Conservation (phyloP, 495 filamentous ascomycete genomes). For the Lophiostoma macrostomum region DNA sequence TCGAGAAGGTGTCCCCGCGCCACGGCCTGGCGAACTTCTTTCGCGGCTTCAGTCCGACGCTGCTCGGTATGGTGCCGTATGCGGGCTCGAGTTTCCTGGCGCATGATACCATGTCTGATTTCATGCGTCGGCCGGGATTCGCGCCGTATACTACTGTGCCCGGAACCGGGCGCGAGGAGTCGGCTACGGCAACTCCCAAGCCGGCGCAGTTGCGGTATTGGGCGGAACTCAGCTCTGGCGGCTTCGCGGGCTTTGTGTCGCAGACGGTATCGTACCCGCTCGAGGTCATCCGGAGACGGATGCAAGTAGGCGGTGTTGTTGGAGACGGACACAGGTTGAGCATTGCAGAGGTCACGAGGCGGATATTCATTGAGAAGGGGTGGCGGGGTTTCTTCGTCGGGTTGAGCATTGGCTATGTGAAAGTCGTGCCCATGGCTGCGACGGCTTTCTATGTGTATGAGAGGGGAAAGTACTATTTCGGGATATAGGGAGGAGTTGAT, state of each 20-base stretch:
- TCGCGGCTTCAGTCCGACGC: conserved; percentile 83
- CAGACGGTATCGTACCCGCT: conserved; percentile 92
- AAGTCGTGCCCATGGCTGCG: conserved; percentile 88
- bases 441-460: conserved; percentile 80
- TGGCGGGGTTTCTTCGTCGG: conserved; percentile 87
- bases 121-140: conserved; percentile 64
- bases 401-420: conserved; percentile 89
- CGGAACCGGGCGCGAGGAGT: conserved; percentile 41
- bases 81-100: conserved; percentile 96
- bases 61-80: conserved; percentile 93
- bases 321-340: conserved; percentile 78
- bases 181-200: conserved; percentile 51
- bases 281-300: conserved; percentile 84
- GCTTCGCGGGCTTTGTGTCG: conserved; percentile 77
- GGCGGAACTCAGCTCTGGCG: conserved; percentile 83
- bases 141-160: conserved; percentile 66
- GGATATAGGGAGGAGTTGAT: conserved; percentile 51
- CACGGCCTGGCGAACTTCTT: conserved; percentile 87
- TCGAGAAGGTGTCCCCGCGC: conserved; percentile 51
- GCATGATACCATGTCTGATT: conserved; percentile 81
- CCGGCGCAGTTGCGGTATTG: conserved; percentile 64
- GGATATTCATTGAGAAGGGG: conserved; percentile 73
- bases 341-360: conserved; percentile 71
- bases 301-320: conserved; percentile 94
- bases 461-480: conserved; percentile 68